A percentile compares a stretch with the other conserved stretches of the same genome.
Conservation (phyloP, 2,329 filamentous ascomycete species). For the Penicillium sp. region DNA sequence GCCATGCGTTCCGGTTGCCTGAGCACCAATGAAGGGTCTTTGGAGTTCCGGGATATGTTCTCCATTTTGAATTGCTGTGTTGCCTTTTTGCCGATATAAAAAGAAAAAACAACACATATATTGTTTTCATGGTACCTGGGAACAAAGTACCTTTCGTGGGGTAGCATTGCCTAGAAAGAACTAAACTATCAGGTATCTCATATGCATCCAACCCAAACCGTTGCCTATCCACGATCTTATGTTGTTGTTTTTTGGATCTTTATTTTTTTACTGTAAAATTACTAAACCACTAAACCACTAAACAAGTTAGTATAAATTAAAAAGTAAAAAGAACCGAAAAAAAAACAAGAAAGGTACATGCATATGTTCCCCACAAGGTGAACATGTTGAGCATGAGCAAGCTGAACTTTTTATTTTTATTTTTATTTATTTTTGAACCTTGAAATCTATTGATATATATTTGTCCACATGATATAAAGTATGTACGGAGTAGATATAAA, state of each 20-base stretch:
- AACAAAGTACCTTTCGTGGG: background rate
- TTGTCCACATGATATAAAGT: background rate
- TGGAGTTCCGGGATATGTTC: slow-evolving; percentile 15
- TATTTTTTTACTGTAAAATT: background rate
- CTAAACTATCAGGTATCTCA: background rate
- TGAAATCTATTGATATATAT: background rate
- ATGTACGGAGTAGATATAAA: background rate
- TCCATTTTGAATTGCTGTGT: slow-evolving; percentile 4
- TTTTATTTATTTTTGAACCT: background rate
- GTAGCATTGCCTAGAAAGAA: slow-evolving; percentile 5
- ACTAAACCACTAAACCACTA: background rate
- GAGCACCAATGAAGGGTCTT: slow-evolving; percentile 20
- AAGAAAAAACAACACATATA: too few relatives aligned
- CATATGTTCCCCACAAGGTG: slow-evolving; percentile 1
- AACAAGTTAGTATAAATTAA: background rate
- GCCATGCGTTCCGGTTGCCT: slow-evolving; percentile 7
- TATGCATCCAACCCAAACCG: slow-evolving; percentile 2
- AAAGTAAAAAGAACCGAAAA: background rate
- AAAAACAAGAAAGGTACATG: background rate
- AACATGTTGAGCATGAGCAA: background rate
- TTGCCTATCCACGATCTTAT: slow-evolving; percentile 1
- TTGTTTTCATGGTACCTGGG: background rate
- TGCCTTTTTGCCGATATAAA: background rate
- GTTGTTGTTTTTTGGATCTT: background rate
- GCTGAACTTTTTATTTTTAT: background rate